A percentile compares a stretch with the other conserved stretches of the same genome.
Conservation (phyloP, 768 basidiomycete genomes). For the Mycena kentingensis region DNA sequence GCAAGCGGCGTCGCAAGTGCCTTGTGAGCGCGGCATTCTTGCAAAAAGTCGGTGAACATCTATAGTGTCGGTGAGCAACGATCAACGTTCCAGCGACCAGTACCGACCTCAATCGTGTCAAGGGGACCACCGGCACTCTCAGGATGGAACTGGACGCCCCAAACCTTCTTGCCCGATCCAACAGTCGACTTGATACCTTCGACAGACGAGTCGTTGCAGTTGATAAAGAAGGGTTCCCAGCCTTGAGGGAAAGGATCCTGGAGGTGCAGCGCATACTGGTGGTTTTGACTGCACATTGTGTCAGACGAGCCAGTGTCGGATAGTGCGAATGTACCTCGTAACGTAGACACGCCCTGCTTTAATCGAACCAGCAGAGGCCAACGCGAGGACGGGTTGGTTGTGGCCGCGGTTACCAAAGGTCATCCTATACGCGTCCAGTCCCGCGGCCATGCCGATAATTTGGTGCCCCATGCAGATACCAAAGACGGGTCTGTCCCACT, state of each 20-base stretch:
- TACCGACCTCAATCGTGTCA: constrained; percentile 90
- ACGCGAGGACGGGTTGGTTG: constrained; percentile 96
- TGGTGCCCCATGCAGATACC: constrained; percentile 99
- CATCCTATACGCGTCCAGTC: constrained; percentile 96
- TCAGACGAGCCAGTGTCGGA: not conserved
- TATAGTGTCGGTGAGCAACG: constrained; percentile 28
- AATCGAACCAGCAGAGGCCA: constrained; percentile 92
- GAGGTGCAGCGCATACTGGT: constrained; percentile 94
- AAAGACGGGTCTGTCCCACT: constrained; percentile 94
- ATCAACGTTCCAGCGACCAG: not conserved
- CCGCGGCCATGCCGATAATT: constrained; percentile 96
- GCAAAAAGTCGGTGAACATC: constrained; percentile 95
- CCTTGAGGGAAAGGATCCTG: constrained; percentile 95
- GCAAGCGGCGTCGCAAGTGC: constrained; percentile 28
- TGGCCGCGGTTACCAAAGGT: constrained; percentile 99
- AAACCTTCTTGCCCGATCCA: constrained; percentile 87
- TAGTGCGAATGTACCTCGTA: constrained; percentile 63
- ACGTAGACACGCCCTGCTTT: constrained; percentile 97
- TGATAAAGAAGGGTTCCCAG: constrained; percentile 99
- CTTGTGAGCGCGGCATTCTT: constrained; percentile 71
- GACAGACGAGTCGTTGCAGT: constrained; percentile 98
- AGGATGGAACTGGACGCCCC: constrained; percentile 99
- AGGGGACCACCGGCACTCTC: constrained; percentile 98
- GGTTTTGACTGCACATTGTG: constrained; percentile 72
- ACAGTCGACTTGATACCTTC: constrained; percentile 96